A percentile compares a stretch with the other conserved stretches of the same genome.
Evolutionary conservation across 805 yeast genomes (phyloP).

Genomic region (Monosporozyma servazzii): DNA sequence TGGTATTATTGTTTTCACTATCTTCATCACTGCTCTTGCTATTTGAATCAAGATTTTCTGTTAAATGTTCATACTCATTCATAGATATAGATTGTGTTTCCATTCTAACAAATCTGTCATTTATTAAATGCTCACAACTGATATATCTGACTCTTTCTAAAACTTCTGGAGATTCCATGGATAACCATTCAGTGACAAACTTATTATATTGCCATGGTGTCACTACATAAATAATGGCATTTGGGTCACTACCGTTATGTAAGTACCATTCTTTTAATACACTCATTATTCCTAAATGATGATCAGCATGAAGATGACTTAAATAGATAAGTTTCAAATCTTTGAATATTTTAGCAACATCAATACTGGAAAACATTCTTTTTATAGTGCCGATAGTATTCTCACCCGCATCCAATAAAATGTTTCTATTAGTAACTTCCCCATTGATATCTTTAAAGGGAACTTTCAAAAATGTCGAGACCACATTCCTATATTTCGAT

Average conservation of each 20-base stretch:
- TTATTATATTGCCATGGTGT: constrained; percentile 66
- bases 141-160: constrained; percentile 40
- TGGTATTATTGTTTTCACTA: constrained; percentile 1
- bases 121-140: constrained; percentile 52
- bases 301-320: constrained; percentile 95
- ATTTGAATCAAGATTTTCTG: not conserved
- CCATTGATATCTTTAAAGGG: constrained; percentile 38
- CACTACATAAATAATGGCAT: constrained; percentile 44
- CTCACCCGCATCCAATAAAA: constrained; percentile 91
- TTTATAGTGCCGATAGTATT: constrained; percentile 68
- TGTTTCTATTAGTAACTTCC: constrained; percentile 31
- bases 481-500: constrained; percentile 73
- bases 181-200: constrained; percentile 63
- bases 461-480: constrained; percentile 65
- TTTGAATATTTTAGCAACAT: constrained; percentile 36
- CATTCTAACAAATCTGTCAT: constrained; percentile 28
- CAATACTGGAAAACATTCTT: constrained; percentile 48
- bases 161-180: constrained; percentile 36
- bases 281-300: constrained; percentile 76
- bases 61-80: constrained; percentile 12
- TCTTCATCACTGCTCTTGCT: constrained; percentile 4
- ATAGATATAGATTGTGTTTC: constrained; percentile 26
- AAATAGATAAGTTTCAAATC: constrained; percentile 62
- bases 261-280: constrained; percentile 58
- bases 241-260: constrained; percentile 32